Evolutionary conservation across 257 asterid species (phyloP).

Genomic region (Petrea volubilis): DNA sequence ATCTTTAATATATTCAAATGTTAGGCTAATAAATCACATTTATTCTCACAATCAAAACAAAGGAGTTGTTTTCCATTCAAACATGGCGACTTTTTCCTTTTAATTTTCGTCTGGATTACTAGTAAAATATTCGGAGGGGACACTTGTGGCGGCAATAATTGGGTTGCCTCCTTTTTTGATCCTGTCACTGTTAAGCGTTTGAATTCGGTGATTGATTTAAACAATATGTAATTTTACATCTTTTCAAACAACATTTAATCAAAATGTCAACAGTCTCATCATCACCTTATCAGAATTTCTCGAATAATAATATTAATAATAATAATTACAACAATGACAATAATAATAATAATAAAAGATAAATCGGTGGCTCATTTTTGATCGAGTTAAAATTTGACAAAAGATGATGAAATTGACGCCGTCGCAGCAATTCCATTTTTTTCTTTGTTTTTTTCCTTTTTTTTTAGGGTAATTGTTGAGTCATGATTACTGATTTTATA

Average conservation of each 20-base stretch:
- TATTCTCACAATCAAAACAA: background rate
- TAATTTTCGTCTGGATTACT: background rate
- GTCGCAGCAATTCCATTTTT: background rate
- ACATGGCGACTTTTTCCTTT: conserved; percentile 17
- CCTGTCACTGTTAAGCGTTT: conserved; percentile 19
- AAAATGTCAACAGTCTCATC: background rate
- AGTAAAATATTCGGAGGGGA: background rate
- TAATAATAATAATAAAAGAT: too few species aligned
- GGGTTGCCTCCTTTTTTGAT: conserved; percentile 32
- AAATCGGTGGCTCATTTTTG: background rate
- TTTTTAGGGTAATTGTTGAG: background rate
- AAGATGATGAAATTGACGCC: background rate
- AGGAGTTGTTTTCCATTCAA: background rate
- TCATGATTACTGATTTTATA: background rate
- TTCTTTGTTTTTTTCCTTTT: too few species aligned
- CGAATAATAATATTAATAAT: too few species aligned
- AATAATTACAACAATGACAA: too few species aligned
- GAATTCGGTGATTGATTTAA: conserved; percentile 26
- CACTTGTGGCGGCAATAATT: conserved; percentile 26
- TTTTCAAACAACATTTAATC: background rate
- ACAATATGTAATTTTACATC: background rate
- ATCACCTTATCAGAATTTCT: conserved; percentile 16
- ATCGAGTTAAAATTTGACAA: background rate
- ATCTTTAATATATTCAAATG: background rate
- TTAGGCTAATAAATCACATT: background rate